Conservation (phyloP, 345 rosid species). For the Citrus medica region DNA sequence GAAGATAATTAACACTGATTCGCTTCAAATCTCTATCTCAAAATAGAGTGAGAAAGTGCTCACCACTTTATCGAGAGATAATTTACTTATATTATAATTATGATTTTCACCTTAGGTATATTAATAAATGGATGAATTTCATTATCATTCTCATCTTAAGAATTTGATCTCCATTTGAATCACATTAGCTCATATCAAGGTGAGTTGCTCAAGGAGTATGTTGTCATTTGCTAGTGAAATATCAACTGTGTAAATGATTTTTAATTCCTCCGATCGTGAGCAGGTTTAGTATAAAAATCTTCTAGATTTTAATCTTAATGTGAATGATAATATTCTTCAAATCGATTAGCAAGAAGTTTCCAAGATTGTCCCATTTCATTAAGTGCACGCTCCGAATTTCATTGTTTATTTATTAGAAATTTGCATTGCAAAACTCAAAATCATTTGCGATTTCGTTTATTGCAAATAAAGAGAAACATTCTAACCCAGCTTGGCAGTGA, state of each 20-base stretch:
- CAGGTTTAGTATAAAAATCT: not conserved
- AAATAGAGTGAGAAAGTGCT: too few relatives aligned
- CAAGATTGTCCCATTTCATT: not conserved
- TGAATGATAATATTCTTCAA: not conserved
- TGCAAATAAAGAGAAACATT: not conserved
- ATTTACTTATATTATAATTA: too few relatives aligned
- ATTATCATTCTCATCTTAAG: too few relatives aligned
- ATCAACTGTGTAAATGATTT: not conserved
- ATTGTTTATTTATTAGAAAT: not conserved
- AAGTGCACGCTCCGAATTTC: not conserved
- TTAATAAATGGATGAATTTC: too few relatives aligned
- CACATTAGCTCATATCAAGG: too few relatives aligned
- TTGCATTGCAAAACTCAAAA: not conserved
- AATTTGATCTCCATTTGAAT: too few relatives aligned
- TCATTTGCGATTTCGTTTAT: not conserved
- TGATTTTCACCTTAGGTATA: too few relatives aligned
- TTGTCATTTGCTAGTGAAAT: too few relatives aligned
- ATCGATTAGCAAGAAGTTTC: not conserved
- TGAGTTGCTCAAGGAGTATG: too few relatives aligned
- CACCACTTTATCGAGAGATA: rapidly evolving
- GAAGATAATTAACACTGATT: too few relatives aligned
- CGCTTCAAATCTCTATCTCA: rapidly evolving
- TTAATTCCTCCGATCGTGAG: not conserved
- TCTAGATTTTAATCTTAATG: not conserved
- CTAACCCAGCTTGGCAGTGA: too few relatives aligned